Evolutionary conservation across 2,329 filamentous ascomycete genomes (phyloP), one percentile per base, ranked within the genome.

Genomic region (Aspergillus sp.): DNA sequence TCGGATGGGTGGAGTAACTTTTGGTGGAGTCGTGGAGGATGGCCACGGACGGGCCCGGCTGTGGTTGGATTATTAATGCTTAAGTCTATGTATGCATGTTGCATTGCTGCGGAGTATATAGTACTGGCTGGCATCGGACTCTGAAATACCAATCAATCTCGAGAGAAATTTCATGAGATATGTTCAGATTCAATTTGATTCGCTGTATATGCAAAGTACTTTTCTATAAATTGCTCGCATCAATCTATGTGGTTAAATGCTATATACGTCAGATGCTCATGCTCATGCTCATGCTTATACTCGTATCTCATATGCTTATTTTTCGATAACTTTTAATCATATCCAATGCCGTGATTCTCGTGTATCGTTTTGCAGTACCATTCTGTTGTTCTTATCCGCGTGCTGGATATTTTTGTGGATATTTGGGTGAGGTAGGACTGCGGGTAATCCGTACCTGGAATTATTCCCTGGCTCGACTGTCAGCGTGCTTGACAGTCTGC

Each of bases 1-100:
- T 48, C 54, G 51, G 48, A 57, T 57, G 17, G 17, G 55, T 51
- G 55, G 55, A 57, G 46, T 31, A 52, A 38, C 17, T 56, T 23
- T 23, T 7, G 28, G 34, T 30, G 45, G 54, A 47, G 45, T 22
- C 22, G 23, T 23, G 23, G 19, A 47, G 45, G 45, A 47, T 41
- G 52, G 11, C 23, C 23, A 28, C 25, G 53, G 53, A 48, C 43
- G 25, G 53, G 8, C 25, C 45, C 45, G 53, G 46, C 19, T 22
- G 9, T 51, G 55, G 22, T 51, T 51, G 47, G 34, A 43, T 57
- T 52, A 52, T 46, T 57, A 52, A 50, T 57, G 31, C 19, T 56
- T 56, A 45, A 34, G 17, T 25, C 34, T 22, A 41, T 31, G 23
- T 22, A 41, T 31, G 23, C 34, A 43, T 47, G 34, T 2, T 38